Evolutionary conservation across 331 rosid genomes (phyloP).

Genomic region (Acacia pycnantha): DNA sequence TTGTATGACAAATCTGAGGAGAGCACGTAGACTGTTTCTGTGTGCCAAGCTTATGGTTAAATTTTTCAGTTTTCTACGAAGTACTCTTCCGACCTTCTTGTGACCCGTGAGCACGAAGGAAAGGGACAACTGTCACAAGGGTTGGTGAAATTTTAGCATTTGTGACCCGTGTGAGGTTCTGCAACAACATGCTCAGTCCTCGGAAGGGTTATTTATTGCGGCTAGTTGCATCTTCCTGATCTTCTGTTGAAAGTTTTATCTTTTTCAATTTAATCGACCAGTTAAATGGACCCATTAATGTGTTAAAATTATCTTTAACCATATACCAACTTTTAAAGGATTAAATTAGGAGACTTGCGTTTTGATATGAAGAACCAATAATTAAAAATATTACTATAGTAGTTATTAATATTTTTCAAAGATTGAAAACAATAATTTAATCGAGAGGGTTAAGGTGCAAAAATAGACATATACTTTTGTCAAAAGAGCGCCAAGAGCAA

Average conservation of each 20-base stretch:
- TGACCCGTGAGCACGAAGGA: too few species aligned
- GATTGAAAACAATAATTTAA: neutral
- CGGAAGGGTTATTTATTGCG: slow-evolving; percentile 30
- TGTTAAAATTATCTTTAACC: neutral
- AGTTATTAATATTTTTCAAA: neutral
- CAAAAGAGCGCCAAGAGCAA: too few species aligned
- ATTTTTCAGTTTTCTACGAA: too few species aligned
- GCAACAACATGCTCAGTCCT: slow-evolving; percentile 28
- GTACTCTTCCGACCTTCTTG: too few species aligned
- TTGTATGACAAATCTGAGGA: too few species aligned
- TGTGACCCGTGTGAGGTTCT: slow-evolving; percentile 41
- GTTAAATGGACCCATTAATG: neutral
- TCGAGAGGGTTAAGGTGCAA: too few species aligned
- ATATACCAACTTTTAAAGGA: neutral
- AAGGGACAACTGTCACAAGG: too few species aligned
- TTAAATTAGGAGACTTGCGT: neutral
- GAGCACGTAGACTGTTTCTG: too few species aligned
- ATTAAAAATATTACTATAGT: too few species aligned
- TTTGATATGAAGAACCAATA: neutral
- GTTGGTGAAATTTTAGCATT: slow-evolving; percentile 33
- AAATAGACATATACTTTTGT: too few species aligned
- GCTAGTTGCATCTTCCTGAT: slow-evolving; percentile 19
- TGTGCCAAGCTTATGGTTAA: too few species aligned
- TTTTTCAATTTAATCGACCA: slow-evolving; percentile 13
- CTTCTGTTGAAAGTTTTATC: neutral